Evolutionary conservation across 306 rosid species (phyloP).

Genomic region (Albizia julibrissin): DNA sequence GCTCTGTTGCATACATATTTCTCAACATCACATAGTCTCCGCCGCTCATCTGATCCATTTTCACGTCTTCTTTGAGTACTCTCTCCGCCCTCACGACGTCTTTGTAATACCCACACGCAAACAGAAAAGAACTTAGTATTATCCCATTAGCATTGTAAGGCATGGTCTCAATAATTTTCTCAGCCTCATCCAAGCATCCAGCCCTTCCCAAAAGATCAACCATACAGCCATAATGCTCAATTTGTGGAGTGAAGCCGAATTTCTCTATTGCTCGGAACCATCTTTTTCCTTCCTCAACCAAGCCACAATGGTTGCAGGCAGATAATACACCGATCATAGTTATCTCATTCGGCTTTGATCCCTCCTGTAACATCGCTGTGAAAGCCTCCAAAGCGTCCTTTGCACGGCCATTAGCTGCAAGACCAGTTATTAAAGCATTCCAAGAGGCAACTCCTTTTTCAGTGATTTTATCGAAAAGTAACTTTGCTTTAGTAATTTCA

Average conservation of each 20-base stretch:
- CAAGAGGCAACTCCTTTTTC: conserved; percentile 36
- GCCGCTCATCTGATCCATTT: conserved; percentile 44
- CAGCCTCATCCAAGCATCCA: conserved; percentile 75
- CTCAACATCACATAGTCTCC: conserved; percentile 63
- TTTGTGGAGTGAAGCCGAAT: conserved; percentile 53
- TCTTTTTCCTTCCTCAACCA: conserved; percentile 68
- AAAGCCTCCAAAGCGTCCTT: conserved; percentile 34
- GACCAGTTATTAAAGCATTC: conserved; percentile 80
- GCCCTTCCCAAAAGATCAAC: conserved; percentile 72
- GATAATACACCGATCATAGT: conserved; percentile 64
- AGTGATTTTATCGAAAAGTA: conserved; percentile 46
- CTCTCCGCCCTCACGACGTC: conserved; percentile 60
- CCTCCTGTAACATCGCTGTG: conserved; percentile 42
- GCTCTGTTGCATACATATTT: conserved; percentile 58
- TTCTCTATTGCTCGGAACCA: conserved; percentile 58
- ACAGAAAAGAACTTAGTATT: conserved; percentile 66
- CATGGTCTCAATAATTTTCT: conserved; percentile 56
- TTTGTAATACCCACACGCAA: conserved; percentile 58
- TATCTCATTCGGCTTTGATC: conserved; percentile 49
- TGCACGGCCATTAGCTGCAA: conserved; percentile 32
- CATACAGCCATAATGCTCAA: conserved; percentile 82
- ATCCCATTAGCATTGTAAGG: conserved; percentile 64
- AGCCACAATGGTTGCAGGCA: conserved; percentile 72
- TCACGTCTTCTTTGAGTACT: conserved; percentile 48
- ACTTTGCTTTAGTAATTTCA: conserved; percentile 50